phyloP scores from a whole-genome alignment of 371 early-diverging fungal species.

The Mortierella sp. region DNA sequence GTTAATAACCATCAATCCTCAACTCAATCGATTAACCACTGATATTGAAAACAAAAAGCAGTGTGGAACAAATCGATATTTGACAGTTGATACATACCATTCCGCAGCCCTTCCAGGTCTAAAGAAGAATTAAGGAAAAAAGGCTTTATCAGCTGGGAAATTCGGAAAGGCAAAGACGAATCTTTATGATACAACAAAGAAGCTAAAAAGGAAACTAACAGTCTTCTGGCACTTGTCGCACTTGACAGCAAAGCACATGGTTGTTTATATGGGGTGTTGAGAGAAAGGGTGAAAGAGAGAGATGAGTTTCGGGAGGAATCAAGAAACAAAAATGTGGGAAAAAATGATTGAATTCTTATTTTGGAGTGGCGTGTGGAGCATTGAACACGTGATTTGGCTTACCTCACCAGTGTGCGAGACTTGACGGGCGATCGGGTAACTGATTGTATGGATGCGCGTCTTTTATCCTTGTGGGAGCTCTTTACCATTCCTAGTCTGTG shows the following conservation, averaged over 20 bases:
- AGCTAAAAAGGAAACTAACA: constrained; percentile 10
- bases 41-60: too few relatives aligned
- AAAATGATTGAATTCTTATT: not conserved
- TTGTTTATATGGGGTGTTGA: not conserved
- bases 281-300: not conserved
- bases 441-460: too few relatives aligned
- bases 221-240: constrained; percentile 51
- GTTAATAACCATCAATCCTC: not conserved
- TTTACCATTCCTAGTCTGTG: too few relatives aligned
- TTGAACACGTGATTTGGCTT: too few relatives aligned
- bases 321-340: not conserved
- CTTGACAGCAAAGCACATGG: constrained; percentile 50
- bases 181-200: not conserved
- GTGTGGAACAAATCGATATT: too few relatives aligned
- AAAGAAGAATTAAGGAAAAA: not conserved
- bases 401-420: too few relatives aligned
- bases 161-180: not conserved
- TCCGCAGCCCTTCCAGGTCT: constrained; percentile 55
- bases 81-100: constrained; percentile 15
- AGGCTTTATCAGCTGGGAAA: not conserved
- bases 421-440: too few relatives aligned
- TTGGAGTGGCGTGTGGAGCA: too few relatives aligned
- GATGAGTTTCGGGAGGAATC: not conserved
- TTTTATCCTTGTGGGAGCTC: too few relatives aligned
- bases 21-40: too few relatives aligned